phyloP scores from a whole-genome alignment of 2,329 filamentous ascomycete species.

The Fusarium illudens region DNA sequence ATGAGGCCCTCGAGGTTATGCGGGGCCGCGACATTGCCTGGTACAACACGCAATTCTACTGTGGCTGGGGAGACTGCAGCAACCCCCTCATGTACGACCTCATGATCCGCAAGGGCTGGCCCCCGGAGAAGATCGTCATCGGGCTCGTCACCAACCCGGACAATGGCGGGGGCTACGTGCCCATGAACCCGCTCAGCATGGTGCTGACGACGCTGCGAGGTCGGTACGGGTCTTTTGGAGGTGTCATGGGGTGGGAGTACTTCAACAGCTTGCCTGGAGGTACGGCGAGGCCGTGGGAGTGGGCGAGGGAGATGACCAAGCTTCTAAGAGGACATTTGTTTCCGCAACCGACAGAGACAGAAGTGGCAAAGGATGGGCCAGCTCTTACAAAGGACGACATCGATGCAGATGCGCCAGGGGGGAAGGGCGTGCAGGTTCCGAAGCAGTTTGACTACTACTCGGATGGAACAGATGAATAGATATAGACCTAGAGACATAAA shows the following conservation, averaged over 20 bases:
- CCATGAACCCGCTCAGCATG: constrained; percentile 55
- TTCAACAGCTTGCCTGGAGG: constrained; percentile 81
- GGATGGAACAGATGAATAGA: constrained; percentile 38
- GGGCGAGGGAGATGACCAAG: constrained; percentile 74
- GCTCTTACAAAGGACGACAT: constrained; percentile 11
- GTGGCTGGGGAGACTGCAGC: constrained; percentile 76
- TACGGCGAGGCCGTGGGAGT: constrained; percentile 73
- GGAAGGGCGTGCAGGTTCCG: constrained; percentile 43
- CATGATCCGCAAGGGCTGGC: constrained; percentile 72
- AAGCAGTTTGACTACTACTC: constrained; percentile 48
- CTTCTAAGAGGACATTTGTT: constrained; percentile 46
- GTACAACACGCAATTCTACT: constrained; percentile 96
- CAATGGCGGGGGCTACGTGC: constrained; percentile 70
- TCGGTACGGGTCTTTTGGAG: constrained; percentile 76
- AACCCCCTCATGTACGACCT: constrained; percentile 58
- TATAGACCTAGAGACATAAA: not conserved
- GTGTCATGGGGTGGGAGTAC: constrained; percentile 96
- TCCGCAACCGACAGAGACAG: not conserved
- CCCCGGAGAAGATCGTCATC: constrained; percentile 76
- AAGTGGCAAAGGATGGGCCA: not conserved
- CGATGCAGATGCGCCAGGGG: constrained; percentile 41
- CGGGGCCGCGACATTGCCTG: constrained; percentile 74
- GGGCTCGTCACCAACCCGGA: constrained; percentile 81
- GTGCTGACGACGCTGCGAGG: constrained; percentile 54
- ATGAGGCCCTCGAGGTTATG: constrained; percentile 75